Percentiles rank a stretch among this genome's conserved stretches.
phyloP scores from a whole-genome alignment of 2,329 filamentous ascomycete species.

The Venturia aucupariae region DNA sequence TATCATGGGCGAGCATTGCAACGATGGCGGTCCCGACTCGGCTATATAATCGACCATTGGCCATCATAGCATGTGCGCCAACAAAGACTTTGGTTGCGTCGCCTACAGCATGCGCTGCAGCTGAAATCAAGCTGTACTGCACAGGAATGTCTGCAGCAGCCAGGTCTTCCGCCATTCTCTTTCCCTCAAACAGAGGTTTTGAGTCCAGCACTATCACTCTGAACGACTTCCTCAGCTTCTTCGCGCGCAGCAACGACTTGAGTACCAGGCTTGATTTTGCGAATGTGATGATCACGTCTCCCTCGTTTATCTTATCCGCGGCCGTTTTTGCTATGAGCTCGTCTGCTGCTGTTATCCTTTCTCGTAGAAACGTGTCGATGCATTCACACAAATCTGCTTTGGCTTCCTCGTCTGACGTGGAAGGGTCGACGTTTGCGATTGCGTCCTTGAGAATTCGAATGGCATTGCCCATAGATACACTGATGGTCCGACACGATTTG shows the following conservation, averaged over 20 bases:
- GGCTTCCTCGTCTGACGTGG: constrained; percentile 59
- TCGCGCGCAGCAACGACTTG: constrained; percentile 66
- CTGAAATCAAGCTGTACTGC: constrained; percentile 73
- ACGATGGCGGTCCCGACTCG: constrained; percentile 80
- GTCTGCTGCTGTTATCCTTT: constrained; percentile 81
- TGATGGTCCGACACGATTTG: constrained; percentile 87
- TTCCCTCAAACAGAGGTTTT: constrained; percentile 60
- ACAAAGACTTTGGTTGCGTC: constrained; percentile 67
- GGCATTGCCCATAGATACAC: constrained; percentile 93
- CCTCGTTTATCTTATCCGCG: constrained; percentile 63
- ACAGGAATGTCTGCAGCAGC: constrained; percentile 59
- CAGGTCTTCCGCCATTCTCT: constrained; percentile 62
- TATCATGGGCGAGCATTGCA: constrained; percentile 69
- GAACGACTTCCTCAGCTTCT: constrained; percentile 61
- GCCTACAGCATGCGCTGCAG: constrained; percentile 63
- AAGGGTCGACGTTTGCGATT: constrained; percentile 83
- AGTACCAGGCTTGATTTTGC: constrained; percentile 81
- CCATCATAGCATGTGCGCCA: constrained; percentile 89
- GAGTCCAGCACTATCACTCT: constrained; percentile 77
- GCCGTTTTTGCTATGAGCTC: constrained; percentile 74
- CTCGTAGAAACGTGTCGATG: constrained; percentile 84
- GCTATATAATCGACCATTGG: constrained; percentile 84
- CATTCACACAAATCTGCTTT: constrained; percentile 68
- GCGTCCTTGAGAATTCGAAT: constrained; percentile 90
- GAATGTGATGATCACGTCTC: constrained; percentile 78